Evolutionary conservation across 768 basidiomycete genomes (phyloP).

Genomic region (Clavaria fumosa): DNA sequence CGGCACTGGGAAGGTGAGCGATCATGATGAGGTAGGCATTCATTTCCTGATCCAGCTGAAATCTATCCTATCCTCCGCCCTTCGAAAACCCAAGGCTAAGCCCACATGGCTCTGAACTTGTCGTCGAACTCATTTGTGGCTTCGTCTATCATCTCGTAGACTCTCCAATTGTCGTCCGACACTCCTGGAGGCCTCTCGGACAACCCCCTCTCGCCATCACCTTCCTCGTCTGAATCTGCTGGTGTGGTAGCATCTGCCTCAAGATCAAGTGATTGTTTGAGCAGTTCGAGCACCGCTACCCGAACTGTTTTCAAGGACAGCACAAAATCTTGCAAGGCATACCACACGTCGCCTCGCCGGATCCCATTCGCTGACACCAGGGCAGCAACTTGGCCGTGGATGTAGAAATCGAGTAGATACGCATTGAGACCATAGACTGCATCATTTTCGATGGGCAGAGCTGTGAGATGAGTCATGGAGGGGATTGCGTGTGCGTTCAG

Average conservation of each 20-base stretch:
- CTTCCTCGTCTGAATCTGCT: conserved; percentile 13
- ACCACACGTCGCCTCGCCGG: conserved; percentile 51
- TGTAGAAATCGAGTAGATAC: conserved; percentile 54
- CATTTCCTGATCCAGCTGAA: no score
- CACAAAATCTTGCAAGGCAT: conserved; percentile 40
- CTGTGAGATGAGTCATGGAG: conserved; percentile 25
- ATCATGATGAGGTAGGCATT: no score
- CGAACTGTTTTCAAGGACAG: conserved; percentile 35
- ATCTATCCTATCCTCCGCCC: no score
- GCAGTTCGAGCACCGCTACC: conserved; percentile 32
- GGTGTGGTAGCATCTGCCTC: conserved; percentile 6
- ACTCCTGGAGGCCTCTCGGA: conserved; percentile 25
- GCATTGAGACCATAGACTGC: conserved; percentile 33
- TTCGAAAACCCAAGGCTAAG: no score
- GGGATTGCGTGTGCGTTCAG: conserved; percentile 49
- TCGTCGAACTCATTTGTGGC: conserved; percentile 34
- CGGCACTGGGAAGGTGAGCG: no score
- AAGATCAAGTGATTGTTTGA: neutral
- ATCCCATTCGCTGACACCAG: conserved; percentile 40
- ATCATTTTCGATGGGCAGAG: conserved; percentile 6
- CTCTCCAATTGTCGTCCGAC: conserved; percentile 34
- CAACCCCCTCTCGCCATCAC: conserved; percentile 11
- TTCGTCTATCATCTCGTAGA: conserved; percentile 33
- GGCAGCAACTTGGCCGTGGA: conserved; percentile 40
- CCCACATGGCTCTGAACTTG: conserved; percentile 55